phyloP scores from a whole-genome alignment of 2,329 filamentous ascomycete species.

The Mycocentrospora acerina region DNA sequence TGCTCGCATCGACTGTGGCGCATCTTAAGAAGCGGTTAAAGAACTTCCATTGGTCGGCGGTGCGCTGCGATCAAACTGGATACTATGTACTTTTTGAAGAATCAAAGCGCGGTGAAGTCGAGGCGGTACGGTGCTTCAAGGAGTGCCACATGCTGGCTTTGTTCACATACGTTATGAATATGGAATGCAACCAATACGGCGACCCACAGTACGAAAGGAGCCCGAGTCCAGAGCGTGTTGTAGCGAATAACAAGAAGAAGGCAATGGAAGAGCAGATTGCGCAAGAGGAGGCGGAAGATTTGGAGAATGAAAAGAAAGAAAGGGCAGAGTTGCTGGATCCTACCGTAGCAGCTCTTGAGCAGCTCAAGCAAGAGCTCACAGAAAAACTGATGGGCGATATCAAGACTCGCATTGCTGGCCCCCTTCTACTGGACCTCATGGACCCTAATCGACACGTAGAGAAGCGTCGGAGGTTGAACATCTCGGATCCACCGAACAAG shows the following conservation, averaged over 20 bases:
- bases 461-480: constrained; percentile 78
- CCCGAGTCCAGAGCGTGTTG: constrained; percentile 53
- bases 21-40: constrained; percentile 91
- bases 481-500: constrained; percentile 64
- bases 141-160: constrained; percentile 78
- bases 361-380: constrained; percentile 76
- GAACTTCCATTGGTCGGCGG: constrained; percentile 75
- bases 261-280: constrained; percentile 67
- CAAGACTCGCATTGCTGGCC: constrained; percentile 81
- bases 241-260: constrained; percentile 55
- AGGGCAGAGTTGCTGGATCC: constrained; percentile 87
- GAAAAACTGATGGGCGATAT: constrained; percentile 89
- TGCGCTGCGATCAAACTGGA: constrained; percentile 80
- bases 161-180: constrained; percentile 90
- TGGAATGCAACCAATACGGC: constrained; percentile 76
- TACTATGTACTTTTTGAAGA: constrained; percentile 93
- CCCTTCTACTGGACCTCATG: constrained; percentile 76
- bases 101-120: constrained; percentile 71
- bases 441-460: constrained; percentile 77
- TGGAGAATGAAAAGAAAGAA: constrained; percentile 88
- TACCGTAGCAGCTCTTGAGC: constrained; percentile 77
- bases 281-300: constrained; percentile 75
- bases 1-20: constrained; percentile 78
- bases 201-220: constrained; percentile 63
- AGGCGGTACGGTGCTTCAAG: constrained; percentile 77